Evolutionary conservation across 352 stramenopile genomes (phyloP), one percentile per base, ranked within the genome.

Genomic region (Albugo laibachii): DNA sequence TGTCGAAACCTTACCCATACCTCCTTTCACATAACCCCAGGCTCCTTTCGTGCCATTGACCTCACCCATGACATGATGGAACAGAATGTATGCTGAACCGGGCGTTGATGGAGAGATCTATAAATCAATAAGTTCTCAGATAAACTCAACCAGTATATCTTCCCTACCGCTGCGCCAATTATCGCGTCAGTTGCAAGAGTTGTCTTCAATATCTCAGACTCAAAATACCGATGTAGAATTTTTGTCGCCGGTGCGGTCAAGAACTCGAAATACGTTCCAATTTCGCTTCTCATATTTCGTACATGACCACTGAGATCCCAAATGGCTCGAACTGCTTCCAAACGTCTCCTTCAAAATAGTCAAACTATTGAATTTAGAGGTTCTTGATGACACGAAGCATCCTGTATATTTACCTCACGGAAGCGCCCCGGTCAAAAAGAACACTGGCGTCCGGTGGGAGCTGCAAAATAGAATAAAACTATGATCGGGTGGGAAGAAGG

Each of bases 41-140:
- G 78, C 76, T 13, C 82, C 82, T 41, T 91, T 89, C 11, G 85
- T 53, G 15, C 80, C 81, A 37, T 87, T 83, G 14, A 87, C 74
- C 62, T 94, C 83, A 15, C 83, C 83, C 83, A 95, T 94, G 16
- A 94, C 84, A 48, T 94, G 83, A 41, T 95, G 83, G 19, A 95
- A 82, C 15, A 95, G 54, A 40, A 95, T 91, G 51, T 95, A 95
- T 0, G 76, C 83, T 2, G 79, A 94, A 37, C 83, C 83, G 39
- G 79, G 77, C 11, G 74, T 83, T 15, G 70, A 88, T 1, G 81
- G 80, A 13, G 71, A 83, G 13, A 87, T 59, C 74, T 86, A 46
- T 1, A 37, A 36, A 36, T 49, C 1, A 13, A 40, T 3, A 48
- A 19, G 2, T 42, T 49, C 5, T 31, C 39, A n/a, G 19, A 1